Base-by-base conservation (phyloP, 2,329 filamentous ascomycete species). In the Ophiostoma ips region DNA sequence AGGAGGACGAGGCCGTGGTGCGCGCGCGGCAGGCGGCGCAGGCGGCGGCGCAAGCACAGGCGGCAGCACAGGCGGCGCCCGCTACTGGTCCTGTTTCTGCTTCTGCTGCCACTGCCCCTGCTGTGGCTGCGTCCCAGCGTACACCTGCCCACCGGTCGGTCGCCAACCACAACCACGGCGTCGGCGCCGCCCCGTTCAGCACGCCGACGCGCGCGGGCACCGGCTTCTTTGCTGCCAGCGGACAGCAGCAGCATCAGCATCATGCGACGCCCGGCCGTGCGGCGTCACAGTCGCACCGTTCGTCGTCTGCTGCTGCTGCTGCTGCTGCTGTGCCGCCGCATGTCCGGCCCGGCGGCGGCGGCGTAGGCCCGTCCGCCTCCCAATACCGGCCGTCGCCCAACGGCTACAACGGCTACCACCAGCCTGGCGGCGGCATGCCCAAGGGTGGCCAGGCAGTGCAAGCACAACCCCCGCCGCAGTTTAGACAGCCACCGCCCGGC, bases 1-100 rank as follows among this genome's bases (percentile, higher is more conserved):
- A 94, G 58, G 86, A 90, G 58, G 87, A 94, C 57, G 83, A 87
- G 56, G 72, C 72, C 36, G 76, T 75, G 40, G 70, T 72, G 41
- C 70, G 75, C 37, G 55, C 54, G 9, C 55, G 57, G 6, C 58
- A 58, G 36, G 48, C 52, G 12, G 41, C 52, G 2, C 45, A 50
- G 18, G 55, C 58, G 55, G 60, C 61, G 15, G 58, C 59, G 36
- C 31, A 34, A 30, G 24, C 30, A 5, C n/a, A n/a, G n/a, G n/a
- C n/a, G n/a, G n/a, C n/a, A n/a, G n/a, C n/a, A n/a, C n/a, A n/a
- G n/a, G n/a, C 35, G 8, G 10, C 15, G 7, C 3, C 35, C 15
- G 35, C 15, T 3, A 18, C 35, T 15, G 15, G n/a, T n/a, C n/a
- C 8, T 37, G 15, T 10, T 15, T 7, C 35, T 4, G 35, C n/a